Base-by-base conservation (phyloP, 768 basidiomycete genomes). In the Kwoniella sp. region DNA sequence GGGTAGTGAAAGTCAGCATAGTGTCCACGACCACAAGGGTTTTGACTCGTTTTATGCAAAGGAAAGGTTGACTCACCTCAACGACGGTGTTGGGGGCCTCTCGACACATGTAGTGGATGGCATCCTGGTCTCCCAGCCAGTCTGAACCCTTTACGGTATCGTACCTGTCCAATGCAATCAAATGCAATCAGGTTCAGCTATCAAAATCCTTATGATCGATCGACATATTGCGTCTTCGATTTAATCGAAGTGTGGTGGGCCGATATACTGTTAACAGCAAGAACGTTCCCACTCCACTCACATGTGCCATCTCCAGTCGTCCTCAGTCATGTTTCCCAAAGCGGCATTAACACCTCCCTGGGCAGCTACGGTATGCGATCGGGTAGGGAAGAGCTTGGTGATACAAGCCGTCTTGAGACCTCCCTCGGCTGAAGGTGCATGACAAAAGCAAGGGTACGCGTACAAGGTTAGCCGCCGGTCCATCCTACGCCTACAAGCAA, bases 251-350 rank as follows among this genome's bases (percentile, higher is more conserved):
- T n/a, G n/a, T n/a, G n/a, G n/a, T n/a, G n/a, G n/a, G n/a, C n/a
- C n/a, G n/a, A n/a, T n/a, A n/a, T n/a, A n/a, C n/a, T n/a, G n/a
- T n/a, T n/a, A n/a, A n/a, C n/a, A n/a, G n/a, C n/a, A n/a, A n/a
- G n/a, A n/a, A n/a, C n/a, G n/a, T n/a, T n/a, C 33, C 33, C 7
- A 33, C 33, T 13, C 33, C 33, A 62, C 74, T 66, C 69, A 95
- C 92, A 95, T 96, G 79, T 96, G 94, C 94, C 93, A 96, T 82
- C 93, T 84, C 93, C 94, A 98, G 80, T 98, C 93, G 77, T 98
- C 96, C 82, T 99, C 96, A 3, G 93, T 96, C 93, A 98, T 94
- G 83, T 97, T 96, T 88, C 78, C 78, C 29, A 79, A 53, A 27
- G 78, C 78, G 62, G 78, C 96, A 82, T 99, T 99, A 80, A 99